Base-by-base conservation (phyloP, 768 basidiomycete species). In the Wakefieldia striispora region DNA sequence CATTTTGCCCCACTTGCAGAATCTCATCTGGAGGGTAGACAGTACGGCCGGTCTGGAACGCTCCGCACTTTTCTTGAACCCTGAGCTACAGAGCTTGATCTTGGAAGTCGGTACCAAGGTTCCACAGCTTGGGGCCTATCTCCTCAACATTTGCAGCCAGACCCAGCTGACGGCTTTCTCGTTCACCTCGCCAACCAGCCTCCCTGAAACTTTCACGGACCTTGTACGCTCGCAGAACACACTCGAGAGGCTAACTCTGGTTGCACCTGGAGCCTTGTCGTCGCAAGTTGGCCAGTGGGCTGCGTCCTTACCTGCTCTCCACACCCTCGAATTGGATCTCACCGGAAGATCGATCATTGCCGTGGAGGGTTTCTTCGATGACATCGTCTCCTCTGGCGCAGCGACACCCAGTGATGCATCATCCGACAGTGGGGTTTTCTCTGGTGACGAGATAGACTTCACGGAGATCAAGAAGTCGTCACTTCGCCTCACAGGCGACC, bases 361-460 rank as follows among this genome's bases (percentile, higher is more conserved):
- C 0, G 83, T 89, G n/a, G 86, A 88, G 68, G 84, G 84, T 17
- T 91, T 91, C 67, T 91, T 91, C 64, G 82, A 83, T 62, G 81
- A 87, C 45, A 71, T 89, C 55, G 70, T 72, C 53, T 75, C 78
- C 36, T 88, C 87, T 1, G 88, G 88, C n/a, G 74, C 75, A 52
- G 79, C 79, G 24, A 86, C 87, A 12, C 88, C 88, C 6, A 81
- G 75, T 54, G 86, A 86, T 11, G 75, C 81, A 13, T 82, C 85
- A 44, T 83, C 77, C 36, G 88, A 90, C 66, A 88, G 84, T 57
- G 86, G 87, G 36, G 80, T 89, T 52, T 88, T 86, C 71, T 88
- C 86, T 45, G 80, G 77, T 43, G 86, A 88, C 54, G 88, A 90
- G 55, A 70, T 83, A 50, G 88, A 91, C 64, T 88, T 89, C 57